Evolutionary conservation across 306 rosid species (phyloP).

Genomic region (Begonia fuchsioides): DNA sequence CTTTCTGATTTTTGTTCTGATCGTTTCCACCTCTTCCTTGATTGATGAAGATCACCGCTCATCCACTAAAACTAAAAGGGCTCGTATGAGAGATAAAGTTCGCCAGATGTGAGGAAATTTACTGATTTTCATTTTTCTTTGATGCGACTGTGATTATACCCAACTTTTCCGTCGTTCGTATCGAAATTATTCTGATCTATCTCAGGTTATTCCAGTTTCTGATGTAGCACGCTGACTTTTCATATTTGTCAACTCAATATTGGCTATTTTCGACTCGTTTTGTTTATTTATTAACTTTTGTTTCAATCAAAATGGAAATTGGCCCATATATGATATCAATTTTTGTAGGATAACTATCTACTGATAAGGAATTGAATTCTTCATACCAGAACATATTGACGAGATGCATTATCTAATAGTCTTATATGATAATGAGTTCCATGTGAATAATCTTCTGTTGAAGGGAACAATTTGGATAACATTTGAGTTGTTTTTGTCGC

Average conservation of each 20-base stretch:
- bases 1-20: slow-evolving; percentile 31
- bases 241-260: slow-evolving; percentile 2
- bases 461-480: not conserved
- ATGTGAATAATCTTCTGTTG: too few relatives aligned
- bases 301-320: too few relatives aligned
- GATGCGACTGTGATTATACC: not conserved
- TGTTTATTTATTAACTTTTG: too few relatives aligned
- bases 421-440: too few relatives aligned
- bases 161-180: not conserved
- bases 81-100: slow-evolving; percentile 74
- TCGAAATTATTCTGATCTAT: not conserved
- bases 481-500: not conserved
- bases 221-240: not conserved
- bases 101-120: slow-evolving; percentile 48
- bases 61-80: slow-evolving; percentile 35
- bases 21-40: slow-evolving; percentile 17
- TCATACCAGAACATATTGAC: not conserved
- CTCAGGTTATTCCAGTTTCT: not conserved
- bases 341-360: too few relatives aligned
- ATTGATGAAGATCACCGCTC: slow-evolving; percentile 24
- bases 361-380: not conserved
- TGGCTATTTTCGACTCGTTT: not conserved
- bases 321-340: too few relatives aligned
- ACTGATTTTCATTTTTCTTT: slow-evolving; percentile 1
- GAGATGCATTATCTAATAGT: too few relatives aligned